Conservation (phyloP, 1,284 basidiomycete genomes). For the Cutaneotrichosporon spelunceum region DNA sequence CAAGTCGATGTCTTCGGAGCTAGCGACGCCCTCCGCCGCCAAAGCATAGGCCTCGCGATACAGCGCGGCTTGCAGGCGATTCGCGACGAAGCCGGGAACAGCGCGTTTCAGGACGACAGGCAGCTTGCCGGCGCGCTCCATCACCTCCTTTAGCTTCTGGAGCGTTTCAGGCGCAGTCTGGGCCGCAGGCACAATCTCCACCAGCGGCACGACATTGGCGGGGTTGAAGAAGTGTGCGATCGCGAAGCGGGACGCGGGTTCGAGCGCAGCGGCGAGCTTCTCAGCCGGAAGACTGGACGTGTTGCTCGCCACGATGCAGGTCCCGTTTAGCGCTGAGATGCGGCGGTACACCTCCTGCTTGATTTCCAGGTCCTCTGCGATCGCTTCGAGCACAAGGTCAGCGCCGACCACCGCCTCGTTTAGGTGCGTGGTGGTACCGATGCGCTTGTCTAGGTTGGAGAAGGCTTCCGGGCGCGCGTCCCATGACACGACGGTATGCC, state of each 20-base stretch:
- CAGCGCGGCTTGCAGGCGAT: constrained; percentile 20
- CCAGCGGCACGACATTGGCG: constrained; percentile 16
- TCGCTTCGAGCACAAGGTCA: constrained; percentile 18
- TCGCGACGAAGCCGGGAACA: constrained; percentile 21
- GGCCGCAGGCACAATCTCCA: constrained; percentile 13
- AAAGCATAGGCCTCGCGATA: constrained; percentile 18
- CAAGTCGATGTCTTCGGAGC: constrained; percentile 16
- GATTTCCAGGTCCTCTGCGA: constrained; percentile 14
- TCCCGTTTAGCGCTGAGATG: constrained; percentile 10
- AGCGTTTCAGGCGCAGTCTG: constrained; percentile 3
- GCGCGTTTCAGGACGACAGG: constrained; percentile 15
- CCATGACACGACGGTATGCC: constrained; percentile 51
- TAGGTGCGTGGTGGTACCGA: constrained; percentile 6
- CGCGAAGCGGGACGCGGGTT: constrained; percentile 12
- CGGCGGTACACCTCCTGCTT: constrained; percentile 14
- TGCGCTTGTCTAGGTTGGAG: neutral
- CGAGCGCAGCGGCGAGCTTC: neutral
- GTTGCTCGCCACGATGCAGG: constrained; percentile 17
- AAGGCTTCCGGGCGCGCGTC: constrained; percentile 36
- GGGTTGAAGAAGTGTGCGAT: constrained; percentile 24
- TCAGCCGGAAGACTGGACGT: constrained; percentile 15
- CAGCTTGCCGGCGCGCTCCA: constrained; percentile 13
- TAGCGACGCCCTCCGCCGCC: constrained; percentile 17
- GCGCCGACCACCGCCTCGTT: constrained; percentile 9
- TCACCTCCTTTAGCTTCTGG: constrained; percentile 4